These are phyloP conservation scores for Crataegus laevigata DNA, from an alignment of 306 rosid genomes.

Conservation along the genomic window DNA sequence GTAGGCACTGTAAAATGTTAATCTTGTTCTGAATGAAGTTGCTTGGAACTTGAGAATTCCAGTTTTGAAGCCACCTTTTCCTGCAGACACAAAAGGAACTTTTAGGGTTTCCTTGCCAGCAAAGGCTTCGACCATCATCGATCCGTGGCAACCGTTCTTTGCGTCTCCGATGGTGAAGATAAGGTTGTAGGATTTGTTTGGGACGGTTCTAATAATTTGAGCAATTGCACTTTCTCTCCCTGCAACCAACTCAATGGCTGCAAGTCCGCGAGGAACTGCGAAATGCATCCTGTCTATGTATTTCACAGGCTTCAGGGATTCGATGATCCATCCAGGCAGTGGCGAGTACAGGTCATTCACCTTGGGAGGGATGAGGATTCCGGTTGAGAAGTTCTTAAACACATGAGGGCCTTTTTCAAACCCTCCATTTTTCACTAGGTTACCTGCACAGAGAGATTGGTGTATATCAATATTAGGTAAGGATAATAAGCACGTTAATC, in stretches of 20 bases:
- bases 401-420: conserved; percentile 45
- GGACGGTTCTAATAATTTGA: conserved; percentile 41
- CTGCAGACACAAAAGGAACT: conserved; percentile 30
- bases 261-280: conserved; percentile 34
- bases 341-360: conserved; percentile 30
- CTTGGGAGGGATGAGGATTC: conserved; percentile 45
- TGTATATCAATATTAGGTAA: neutral
- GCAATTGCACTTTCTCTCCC: conserved; percentile 51
- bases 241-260: conserved; percentile 39
- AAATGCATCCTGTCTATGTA: conserved; percentile 44
- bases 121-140: conserved; percentile 45
- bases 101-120: conserved; percentile 33
- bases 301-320: conserved; percentile 48
- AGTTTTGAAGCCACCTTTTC: conserved; percentile 35
- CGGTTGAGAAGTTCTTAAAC: conserved; percentile 44
- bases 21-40: conserved; percentile 12
- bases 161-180: conserved; percentile 52
- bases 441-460: conserved; percentile 17
- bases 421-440: conserved; percentile 38
- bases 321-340: conserved; percentile 50
- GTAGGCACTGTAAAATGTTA: conserved; percentile 40
- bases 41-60: conserved; percentile 43
- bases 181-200: conserved; percentile 33
- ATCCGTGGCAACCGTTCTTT: conserved; percentile 42
- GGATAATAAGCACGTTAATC: neutral